These are phyloP conservation scores for Climacium dendroides DNA, from an alignment of 225 moss, liverwort and hornwort genomes.

Conservation along the genomic window DNA sequence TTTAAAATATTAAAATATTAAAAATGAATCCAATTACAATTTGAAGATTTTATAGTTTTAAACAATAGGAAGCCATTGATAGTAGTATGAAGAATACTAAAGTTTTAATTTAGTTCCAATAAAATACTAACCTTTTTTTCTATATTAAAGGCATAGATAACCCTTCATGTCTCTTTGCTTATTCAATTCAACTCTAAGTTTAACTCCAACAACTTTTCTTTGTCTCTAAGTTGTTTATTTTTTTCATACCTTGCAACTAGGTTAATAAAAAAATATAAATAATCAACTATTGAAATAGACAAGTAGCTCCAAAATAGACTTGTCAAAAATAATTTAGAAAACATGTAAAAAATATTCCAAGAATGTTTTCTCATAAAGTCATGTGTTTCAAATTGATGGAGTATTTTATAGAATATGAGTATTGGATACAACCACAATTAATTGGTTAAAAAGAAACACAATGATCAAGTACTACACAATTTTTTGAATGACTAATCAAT, in stretches of 20 bases:
- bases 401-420: background rate
- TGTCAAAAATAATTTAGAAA: background rate
- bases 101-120: background rate
- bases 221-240: fast-evolving
- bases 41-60: background rate
- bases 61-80: background rate
- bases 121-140: background rate
- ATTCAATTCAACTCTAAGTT: no score
- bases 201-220: background rate
- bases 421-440: background rate
- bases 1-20: fast-evolving
- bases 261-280: background rate
- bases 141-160: background rate
- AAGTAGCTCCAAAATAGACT: background rate
- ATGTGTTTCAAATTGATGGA: background rate
- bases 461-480: background rate
- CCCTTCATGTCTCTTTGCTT: background rate
- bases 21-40: background rate
- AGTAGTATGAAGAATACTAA: background rate
- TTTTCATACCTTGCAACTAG: fast-evolving
- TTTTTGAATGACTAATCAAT: background rate
- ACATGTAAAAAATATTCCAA: fast-evolving
- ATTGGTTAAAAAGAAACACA: background rate
- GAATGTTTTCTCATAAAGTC: background rate
- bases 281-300: background rate